These are phyloP conservation scores for Vitis riparia DNA, from an alignment of 164 flowering plant species.

Conservation along the genomic window DNA sequence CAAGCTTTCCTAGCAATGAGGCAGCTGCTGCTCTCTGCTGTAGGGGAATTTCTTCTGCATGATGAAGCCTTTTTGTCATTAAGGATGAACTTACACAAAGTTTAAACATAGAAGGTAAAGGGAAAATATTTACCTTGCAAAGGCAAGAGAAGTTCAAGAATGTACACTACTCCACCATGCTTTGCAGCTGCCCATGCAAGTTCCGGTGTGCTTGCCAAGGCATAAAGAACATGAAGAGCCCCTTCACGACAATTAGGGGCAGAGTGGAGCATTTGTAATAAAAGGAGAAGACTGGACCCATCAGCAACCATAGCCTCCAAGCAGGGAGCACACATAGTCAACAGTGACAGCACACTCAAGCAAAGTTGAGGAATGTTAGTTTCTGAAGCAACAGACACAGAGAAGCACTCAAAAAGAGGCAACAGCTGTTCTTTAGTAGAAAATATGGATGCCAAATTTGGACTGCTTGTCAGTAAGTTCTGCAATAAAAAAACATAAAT, in stretches of 20 bases:
- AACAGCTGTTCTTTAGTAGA: constrained; percentile 85
- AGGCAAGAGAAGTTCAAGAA: constrained; percentile 94
- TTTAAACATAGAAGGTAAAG: constrained; percentile 1
- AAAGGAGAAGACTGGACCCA: constrained; percentile 80
- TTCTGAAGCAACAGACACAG: constrained; percentile 68
- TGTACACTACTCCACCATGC: constrained; percentile 98
- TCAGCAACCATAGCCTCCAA: constrained; percentile 99
- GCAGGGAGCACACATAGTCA: constrained; percentile 91
- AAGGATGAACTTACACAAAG: background rate
- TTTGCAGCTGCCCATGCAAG: constrained; percentile 99
- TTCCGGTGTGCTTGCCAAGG: constrained; percentile 97
- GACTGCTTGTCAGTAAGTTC: constrained; percentile 82
- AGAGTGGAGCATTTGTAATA: constrained; percentile 92
- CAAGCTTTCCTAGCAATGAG: constrained; percentile 92
- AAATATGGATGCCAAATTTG: constrained; percentile 82
- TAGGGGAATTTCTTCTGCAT: constrained; percentile 88
- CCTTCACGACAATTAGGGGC: constrained; percentile 93
- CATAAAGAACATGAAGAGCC: constrained; percentile 94
- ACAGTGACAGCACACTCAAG: constrained; percentile 75
- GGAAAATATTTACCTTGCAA: constrained; percentile 55
- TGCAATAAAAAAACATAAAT: constrained; percentile 34
- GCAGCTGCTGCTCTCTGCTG: constrained; percentile 98
- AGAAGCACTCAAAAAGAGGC: constrained; percentile 95
- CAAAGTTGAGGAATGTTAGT: constrained; percentile 86
- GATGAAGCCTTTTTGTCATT: constrained; percentile 8